A percentile compares a stretch with the other conserved stretches of the same genome.
These are phyloP conservation scores for Pichia heedii DNA, from an alignment of 805 yeast species.

Conservation along the genomic window DNA sequence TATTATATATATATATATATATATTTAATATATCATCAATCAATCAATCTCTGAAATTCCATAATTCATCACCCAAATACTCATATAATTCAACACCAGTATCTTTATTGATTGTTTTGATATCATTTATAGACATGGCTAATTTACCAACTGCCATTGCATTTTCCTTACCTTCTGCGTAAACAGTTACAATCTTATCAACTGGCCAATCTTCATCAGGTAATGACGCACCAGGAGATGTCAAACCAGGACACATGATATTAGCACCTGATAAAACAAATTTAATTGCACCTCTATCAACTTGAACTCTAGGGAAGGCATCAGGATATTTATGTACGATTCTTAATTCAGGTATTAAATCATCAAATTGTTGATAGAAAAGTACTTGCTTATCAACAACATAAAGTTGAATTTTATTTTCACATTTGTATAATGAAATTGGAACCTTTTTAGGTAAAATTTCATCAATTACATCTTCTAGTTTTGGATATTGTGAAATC, in stretches of 20 bases:
- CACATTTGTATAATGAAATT: slow-evolving; percentile 73
- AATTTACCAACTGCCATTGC: slow-evolving; percentile 89
- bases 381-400: slow-evolving; percentile 64
- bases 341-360: slow-evolving; percentile 64
- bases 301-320: slow-evolving; percentile 78
- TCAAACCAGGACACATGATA: slow-evolving; percentile 93
- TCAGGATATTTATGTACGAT: slow-evolving; percentile 76
- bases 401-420: slow-evolving; percentile 77
- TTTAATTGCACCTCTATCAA: slow-evolving; percentile 94
- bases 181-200: slow-evolving; percentile 68
- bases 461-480: slow-evolving; percentile 71
- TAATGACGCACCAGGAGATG: slow-evolving; percentile 73
- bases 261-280: slow-evolving; percentile 94
- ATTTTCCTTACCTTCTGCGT: slow-evolving; percentile 87
- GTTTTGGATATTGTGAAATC: slow-evolving; percentile 60
- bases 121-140: slow-evolving; percentile 82
- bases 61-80: slow-evolving; percentile 83
- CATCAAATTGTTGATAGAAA: slow-evolving; percentile 74
- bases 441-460: slow-evolving; percentile 85
- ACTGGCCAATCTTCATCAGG: slow-evolving; percentile 65
- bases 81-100: slow-evolving; percentile 81
- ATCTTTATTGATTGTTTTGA: slow-evolving; percentile 74
- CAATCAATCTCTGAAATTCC: slow-evolving; percentile 41
- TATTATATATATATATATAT: neutral
- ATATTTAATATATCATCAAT: neutral